Base-by-base conservation (phyloP, 1,284 basidiomycete genomes). In the Rhodotorula sp. region DNA sequence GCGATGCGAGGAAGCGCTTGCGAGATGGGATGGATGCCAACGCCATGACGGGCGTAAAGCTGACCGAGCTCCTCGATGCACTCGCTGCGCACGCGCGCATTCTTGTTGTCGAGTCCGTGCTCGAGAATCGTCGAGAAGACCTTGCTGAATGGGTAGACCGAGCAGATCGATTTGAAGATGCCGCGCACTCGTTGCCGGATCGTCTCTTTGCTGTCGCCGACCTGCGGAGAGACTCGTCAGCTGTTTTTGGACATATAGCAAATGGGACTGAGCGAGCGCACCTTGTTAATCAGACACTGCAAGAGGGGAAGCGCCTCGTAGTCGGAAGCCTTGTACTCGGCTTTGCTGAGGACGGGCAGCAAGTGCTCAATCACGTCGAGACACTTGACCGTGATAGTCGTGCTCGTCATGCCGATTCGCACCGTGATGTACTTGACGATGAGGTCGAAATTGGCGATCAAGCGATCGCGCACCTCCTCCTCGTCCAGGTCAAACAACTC, bases 401-500 rank as follows among this genome's bases (percentile, higher is more conserved):
- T 93, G 80, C 97, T 96, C 68, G 95, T 92, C 81, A 97, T 92
- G 75, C 96, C 89, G 54, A 91, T 86, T 74, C 93, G 91, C 75
- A 99, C 87, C 2, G 94, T 95, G 25, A 91, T 87, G 78, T 99
- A 99, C 85, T 98, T 98, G 80, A 99, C 85, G 4, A 92, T 88
- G 49, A 99, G 84, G 81, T 99, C 97, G 59, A 92, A 88, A 80
- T 96, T 98, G 46, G 93, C 92, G 44, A 96, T 79, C 68, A 92
- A 89, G n/a, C 91, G 84, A 45, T 86, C 86, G 77, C 87, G 86
- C 17, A 89, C 81, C 66, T 89, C 87, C 19, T 87, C 86, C 13
- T 83, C 80, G 12, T 83, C 77, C 44, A 87, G 74, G 2, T 85
- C 88, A 65, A 85, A 87, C 66, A 82, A 83, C 61, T 89, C 87